Conservation (phyloP, 345 rosid genomes). For the Gossypium australe region DNA sequence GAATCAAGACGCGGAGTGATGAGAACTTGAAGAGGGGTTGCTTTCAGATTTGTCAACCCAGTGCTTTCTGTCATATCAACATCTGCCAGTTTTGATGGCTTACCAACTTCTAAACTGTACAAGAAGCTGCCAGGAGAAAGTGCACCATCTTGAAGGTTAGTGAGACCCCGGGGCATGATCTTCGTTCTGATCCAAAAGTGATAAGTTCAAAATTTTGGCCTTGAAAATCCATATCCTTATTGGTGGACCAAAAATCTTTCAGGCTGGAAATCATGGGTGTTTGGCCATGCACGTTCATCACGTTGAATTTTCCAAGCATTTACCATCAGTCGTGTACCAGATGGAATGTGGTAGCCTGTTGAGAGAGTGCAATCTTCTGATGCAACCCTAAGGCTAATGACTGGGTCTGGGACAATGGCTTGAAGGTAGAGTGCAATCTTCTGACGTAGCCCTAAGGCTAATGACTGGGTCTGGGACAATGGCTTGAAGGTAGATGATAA, state of each 20-base stretch:
- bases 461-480: not conserved
- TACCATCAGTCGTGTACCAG: conserved; percentile 1
- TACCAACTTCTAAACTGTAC: conserved; percentile 29
- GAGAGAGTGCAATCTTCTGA: conserved; percentile 3
- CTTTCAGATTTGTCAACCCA: conserved; percentile 31
- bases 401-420: not conserved
- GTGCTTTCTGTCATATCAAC: conserved; percentile 33
- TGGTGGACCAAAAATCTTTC: not conserved
- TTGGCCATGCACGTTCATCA: not conserved
- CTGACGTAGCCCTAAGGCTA: not conserved
- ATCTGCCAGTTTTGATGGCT: conserved; percentile 8
- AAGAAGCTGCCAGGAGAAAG: conserved; percentile 29
- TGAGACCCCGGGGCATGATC: conserved; percentile 30
- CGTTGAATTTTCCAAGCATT: conserved; percentile 11
- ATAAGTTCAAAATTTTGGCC: conserved; percentile 32
- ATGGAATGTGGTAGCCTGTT: conserved; percentile 1
- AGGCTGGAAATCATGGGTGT: conserved; percentile 8
- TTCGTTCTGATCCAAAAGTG: conserved; percentile 34
- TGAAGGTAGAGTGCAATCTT: conserved; percentile 11
- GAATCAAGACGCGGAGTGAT: conserved; percentile 25
- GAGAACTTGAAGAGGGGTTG: conserved; percentile 37
- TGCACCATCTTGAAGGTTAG: conserved; percentile 32
- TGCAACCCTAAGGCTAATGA: not conserved
- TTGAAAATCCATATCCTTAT: conserved; percentile 16
- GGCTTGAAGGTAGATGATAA: conserved; percentile 6